phyloP scores from a whole-genome alignment of 73 alveolate genomes.

The Paramecium sonneborni region DNA sequence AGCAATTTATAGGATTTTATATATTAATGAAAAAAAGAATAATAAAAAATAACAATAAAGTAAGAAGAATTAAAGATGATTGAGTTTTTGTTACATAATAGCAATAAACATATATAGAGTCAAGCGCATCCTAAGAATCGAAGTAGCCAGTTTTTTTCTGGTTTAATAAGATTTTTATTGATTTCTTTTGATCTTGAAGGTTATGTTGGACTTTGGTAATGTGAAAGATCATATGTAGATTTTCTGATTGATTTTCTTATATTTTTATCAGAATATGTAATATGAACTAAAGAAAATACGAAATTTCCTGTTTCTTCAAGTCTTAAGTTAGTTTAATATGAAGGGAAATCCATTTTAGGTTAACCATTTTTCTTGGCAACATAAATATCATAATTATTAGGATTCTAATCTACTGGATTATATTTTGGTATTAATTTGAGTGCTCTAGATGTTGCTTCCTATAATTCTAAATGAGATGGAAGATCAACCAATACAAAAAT shows the following conservation, averaged over 20 bases:
- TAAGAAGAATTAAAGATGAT: not conserved
- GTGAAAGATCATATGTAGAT: not conserved
- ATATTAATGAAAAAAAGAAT: not conserved
- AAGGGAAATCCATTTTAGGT: conserved; percentile 30
- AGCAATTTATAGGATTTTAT: not conserved
- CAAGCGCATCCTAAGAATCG: conserved; percentile 30
- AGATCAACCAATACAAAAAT: not conserved
- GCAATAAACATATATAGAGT: not conserved
- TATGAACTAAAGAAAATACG: not conserved
- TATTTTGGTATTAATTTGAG: not conserved
- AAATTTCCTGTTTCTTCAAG: not conserved
- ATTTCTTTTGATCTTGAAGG: not conserved
- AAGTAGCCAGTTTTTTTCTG: conserved; percentile 7
- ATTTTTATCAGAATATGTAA: not conserved
- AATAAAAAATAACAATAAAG: not conserved
- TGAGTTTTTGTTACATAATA: not conserved
- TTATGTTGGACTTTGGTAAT: not conserved
- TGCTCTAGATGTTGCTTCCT: not conserved
- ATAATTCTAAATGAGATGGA: not conserved
- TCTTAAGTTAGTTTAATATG: not conserved
- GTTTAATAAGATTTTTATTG: not conserved
- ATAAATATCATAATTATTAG: conserved; percentile 21
- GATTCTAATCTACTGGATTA: conserved; percentile 26
- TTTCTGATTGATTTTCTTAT: not conserved
- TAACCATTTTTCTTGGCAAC: conserved; percentile 30